A percentile compares a stretch with the other conserved stretches of the same genome.
These are phyloP conservation scores for Botryobasidium botryosum DNA, from an alignment of 768 basidiomycete species.

Conservation along the genomic window DNA sequence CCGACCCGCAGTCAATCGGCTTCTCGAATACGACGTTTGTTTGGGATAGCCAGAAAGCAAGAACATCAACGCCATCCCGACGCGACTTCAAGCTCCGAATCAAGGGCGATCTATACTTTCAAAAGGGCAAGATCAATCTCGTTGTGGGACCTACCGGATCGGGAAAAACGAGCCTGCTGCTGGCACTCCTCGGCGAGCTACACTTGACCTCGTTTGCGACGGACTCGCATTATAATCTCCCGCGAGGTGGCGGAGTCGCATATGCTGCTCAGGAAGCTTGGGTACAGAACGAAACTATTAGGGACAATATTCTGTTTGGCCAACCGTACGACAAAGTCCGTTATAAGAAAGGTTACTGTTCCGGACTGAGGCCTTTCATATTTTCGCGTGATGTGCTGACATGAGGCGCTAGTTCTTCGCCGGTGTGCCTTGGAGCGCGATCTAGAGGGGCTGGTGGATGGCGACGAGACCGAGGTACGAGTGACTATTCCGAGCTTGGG, in stretches of 20 bases:
- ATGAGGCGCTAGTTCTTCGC: slow-evolving; percentile 20
- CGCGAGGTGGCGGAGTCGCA: slow-evolving; percentile 48
- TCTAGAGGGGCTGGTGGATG: slow-evolving; percentile 33
- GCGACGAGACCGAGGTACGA: slow-evolving; percentile 38
- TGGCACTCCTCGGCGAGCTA: slow-evolving; percentile 25
- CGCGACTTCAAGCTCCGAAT: slow-evolving; percentile 19
- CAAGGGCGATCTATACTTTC: slow-evolving; percentile 19
- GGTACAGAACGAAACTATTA: slow-evolving; percentile 67
- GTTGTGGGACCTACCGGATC: slow-evolving; percentile 22
- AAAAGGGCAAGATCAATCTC: slow-evolving; percentile 21
- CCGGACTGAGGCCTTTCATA: not conserved
- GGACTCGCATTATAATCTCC: slow-evolving; percentile 51
- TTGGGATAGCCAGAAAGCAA: slow-evolving; percentile 27
- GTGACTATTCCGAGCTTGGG: not conserved
- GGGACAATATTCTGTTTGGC: slow-evolving; percentile 37
- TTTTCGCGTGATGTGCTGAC: not conserved
- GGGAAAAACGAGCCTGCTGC: slow-evolving; percentile 11
- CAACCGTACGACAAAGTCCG: slow-evolving; percentile 25
- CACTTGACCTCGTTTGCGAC: slow-evolving; percentile 20
- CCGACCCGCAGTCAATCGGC: slow-evolving; percentile 9
- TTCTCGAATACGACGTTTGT: slow-evolving; percentile 26
- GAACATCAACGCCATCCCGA: slow-evolving; percentile 27
- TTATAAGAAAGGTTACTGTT: slow-evolving; percentile 24
- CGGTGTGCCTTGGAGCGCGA: slow-evolving; percentile 30
- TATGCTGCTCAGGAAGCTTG: slow-evolving; percentile 75